A percentile compares a stretch with the other conserved stretches of the same genome.
These are phyloP conservation scores for Hortiboletus rubellus DNA, from an alignment of 1,284 basidiomycete genomes.

Conservation along the genomic window DNA sequence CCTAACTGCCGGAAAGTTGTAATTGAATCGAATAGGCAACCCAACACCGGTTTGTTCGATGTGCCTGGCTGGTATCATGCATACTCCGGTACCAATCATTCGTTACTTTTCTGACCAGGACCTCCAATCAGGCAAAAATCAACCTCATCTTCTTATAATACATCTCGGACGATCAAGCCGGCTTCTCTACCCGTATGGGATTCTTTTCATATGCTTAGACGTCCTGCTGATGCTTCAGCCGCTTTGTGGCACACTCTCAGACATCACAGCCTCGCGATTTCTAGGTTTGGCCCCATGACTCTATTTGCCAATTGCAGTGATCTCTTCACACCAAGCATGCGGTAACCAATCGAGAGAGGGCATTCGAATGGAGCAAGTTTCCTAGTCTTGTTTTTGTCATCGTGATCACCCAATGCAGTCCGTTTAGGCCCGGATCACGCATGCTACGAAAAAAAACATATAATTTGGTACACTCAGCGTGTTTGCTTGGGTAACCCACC, in stretches of 20 bases:
- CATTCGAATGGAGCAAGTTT: neutral
- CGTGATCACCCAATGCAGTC: slow-evolving; percentile 5
- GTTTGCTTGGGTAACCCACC: neutral
- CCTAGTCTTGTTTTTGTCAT: slow-evolving; percentile 5
- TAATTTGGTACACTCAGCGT: neutral
- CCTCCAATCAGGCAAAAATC: slow-evolving; percentile 4
- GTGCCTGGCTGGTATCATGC: slow-evolving; percentile 26
- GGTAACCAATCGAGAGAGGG: slow-evolving; percentile 9
- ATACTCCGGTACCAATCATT: slow-evolving; percentile 10
- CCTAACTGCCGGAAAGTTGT: slow-evolving; percentile 10
- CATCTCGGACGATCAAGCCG: neutral
- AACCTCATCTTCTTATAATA: neutral
- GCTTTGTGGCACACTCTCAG: slow-evolving; percentile 36
- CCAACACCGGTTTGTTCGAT: slow-evolving; percentile 12
- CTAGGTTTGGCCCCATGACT: slow-evolving; percentile 5
- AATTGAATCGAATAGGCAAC: slow-evolving; percentile 16
- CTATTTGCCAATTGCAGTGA: slow-evolving; percentile 2
- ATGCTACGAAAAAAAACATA: neutral
- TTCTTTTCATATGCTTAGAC: slow-evolving; percentile 23
- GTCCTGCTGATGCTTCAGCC: slow-evolving; percentile 22
- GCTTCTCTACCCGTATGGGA: neutral
- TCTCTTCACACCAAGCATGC: slow-evolving; percentile 1
- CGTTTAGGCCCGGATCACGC: neutral
- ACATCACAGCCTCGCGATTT: slow-evolving; percentile 26
- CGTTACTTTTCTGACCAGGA: slow-evolving; percentile 15